Evolutionary conservation across 441 rosid genomes (phyloP).

Genomic region (Syzygium malaccense): DNA sequence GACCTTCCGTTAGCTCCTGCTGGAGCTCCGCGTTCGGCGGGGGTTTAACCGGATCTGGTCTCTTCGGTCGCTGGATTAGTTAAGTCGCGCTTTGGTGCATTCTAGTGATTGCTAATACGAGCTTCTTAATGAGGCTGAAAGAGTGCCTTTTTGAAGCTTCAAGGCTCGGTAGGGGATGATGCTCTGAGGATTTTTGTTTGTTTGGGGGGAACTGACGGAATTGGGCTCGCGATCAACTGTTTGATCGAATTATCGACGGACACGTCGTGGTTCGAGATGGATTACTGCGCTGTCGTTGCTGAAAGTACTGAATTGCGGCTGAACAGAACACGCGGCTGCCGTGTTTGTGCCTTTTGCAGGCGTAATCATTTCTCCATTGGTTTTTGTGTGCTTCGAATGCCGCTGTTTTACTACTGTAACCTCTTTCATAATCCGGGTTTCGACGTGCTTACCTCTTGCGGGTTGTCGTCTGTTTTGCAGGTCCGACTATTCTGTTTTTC

Average conservation of each 20-base stretch:
- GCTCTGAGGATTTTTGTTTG: background rate
- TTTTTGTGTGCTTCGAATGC: background rate
- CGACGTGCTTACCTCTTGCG: background rate
- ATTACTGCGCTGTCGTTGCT: background rate
- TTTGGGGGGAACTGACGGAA: background rate
- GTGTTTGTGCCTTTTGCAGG: background rate
- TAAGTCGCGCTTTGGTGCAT: background rate
- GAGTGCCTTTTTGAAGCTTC: background rate
- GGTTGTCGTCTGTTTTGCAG: conserved; percentile 34
- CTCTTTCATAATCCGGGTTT: background rate
- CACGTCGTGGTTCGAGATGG: background rate
- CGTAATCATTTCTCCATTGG: background rate
- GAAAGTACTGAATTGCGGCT: background rate
- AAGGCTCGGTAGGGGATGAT: background rate
- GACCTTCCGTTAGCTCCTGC: background rate
- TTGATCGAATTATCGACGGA: background rate
- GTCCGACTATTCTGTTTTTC: conserved; percentile 93
- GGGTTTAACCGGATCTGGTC: background rate
- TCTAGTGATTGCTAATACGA: background rate
- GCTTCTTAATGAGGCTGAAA: background rate
- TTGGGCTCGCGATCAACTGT: background rate
- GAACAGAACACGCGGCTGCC: background rate
- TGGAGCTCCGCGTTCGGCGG: background rate
- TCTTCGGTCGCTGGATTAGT: background rate
- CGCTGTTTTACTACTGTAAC: background rate